These are phyloP conservation scores for Mrakia hoshinonis DNA, from an alignment of 768 basidiomycete species.

Conservation along the genomic window DNA sequence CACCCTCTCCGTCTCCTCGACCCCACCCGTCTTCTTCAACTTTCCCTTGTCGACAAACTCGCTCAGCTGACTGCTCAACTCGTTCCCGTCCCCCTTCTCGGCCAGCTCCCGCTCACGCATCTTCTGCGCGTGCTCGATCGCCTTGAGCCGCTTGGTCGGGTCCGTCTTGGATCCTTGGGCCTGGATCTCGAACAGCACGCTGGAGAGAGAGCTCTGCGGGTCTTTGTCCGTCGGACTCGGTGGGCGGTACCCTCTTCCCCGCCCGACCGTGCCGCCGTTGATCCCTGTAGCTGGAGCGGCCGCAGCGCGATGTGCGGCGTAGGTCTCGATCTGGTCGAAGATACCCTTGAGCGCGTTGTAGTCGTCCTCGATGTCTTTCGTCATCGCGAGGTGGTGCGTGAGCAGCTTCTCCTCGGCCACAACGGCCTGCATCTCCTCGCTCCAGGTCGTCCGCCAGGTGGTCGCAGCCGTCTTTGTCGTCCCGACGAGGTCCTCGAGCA, in stretches of 20 bases:
- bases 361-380: slow-evolving; percentile 80
- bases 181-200: slow-evolving; percentile 81
- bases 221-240: slow-evolving; percentile 62
- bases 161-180: slow-evolving; percentile 61
- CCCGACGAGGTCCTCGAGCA: slow-evolving; percentile 67
- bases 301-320: slow-evolving; percentile 57
- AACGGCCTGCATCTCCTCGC: slow-evolving; percentile 88
- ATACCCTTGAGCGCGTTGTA: slow-evolving; percentile 80
- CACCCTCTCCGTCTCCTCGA: slow-evolving; percentile 77
- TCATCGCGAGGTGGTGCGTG: slow-evolving; percentile 82
- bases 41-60: slow-evolving; percentile 83
- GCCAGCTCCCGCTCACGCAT: slow-evolving; percentile 67
- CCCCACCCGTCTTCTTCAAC: slow-evolving; percentile 90
- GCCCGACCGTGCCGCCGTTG: background rate
- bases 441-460: slow-evolving; percentile 99
- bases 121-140: slow-evolving; percentile 82
- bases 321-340: slow-evolving; percentile 83
- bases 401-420: slow-evolving; percentile 95
- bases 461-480: slow-evolving; percentile 85
- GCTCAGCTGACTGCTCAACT: slow-evolving; percentile 57
- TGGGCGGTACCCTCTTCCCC: slow-evolving; percentile 44
- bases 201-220: slow-evolving; percentile 50
- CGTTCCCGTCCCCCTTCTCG: slow-evolving; percentile 42
- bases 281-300: too few relatives aligned
- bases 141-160: slow-evolving; percentile 74